Percentiles rank a stretch among this genome's conserved stretches.
phyloP scores from a whole-genome alignment of 1,284 basidiomycete genomes.

The Somion occarium region DNA sequence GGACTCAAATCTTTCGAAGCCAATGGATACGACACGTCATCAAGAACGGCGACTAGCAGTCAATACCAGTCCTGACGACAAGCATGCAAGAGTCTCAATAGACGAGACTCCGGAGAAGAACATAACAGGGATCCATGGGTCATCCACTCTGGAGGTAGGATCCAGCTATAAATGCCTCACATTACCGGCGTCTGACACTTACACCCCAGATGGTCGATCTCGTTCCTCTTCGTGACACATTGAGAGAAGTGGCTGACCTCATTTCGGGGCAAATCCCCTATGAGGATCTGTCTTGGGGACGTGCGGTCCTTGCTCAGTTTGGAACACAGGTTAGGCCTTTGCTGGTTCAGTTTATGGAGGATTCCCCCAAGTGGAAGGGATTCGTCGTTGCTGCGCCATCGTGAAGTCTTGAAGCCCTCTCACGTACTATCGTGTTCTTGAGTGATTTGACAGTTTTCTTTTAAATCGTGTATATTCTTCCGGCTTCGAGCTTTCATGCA shows the following conservation, averaged over 20 bases:
- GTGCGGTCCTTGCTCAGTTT: not conserved
- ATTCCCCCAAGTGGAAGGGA: not conserved
- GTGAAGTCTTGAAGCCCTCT: too few relatives aligned
- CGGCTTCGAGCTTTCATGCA: not conserved
- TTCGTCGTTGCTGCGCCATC: not conserved
- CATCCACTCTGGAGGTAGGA: too few relatives aligned
- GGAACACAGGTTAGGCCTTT: not conserved
- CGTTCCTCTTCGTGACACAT: conserved; percentile 1
- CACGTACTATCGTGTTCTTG: too few relatives aligned
- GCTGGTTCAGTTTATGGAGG: not conserved
- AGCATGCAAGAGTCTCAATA: too few relatives aligned
- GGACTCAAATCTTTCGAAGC: too few relatives aligned
- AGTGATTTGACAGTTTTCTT: not conserved
- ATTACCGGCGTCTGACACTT: too few relatives aligned
- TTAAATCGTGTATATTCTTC: not conserved
- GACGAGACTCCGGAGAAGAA: too few relatives aligned
- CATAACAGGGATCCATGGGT: too few relatives aligned
- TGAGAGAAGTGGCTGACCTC: not conserved
- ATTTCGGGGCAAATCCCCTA: conserved; percentile 2
- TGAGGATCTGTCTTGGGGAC: conserved; percentile 2
- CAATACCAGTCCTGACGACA: too few relatives aligned
- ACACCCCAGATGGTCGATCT: conserved; percentile 1
- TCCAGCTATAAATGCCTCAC: too few relatives aligned
- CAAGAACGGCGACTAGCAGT: too few relatives aligned
- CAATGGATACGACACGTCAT: too few relatives aligned